Base-by-base conservation (phyloP, 768 basidiomycete species). In the Lactarius trivialis region DNA sequence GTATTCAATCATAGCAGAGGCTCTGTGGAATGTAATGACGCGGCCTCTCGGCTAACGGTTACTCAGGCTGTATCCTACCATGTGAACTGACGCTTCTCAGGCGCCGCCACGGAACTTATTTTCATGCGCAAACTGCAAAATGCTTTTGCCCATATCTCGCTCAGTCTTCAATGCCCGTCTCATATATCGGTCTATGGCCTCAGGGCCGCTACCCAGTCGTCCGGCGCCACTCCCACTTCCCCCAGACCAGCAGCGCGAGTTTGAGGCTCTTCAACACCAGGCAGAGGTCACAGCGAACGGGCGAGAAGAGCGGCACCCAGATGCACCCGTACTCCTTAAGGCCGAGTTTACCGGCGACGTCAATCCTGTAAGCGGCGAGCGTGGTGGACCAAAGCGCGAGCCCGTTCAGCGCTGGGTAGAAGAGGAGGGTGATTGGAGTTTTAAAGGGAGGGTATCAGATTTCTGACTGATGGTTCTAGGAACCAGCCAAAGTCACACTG, bases 361-460 rank as follows among this genome's bases (percentile, higher is more conserved):
- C 39, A 93, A 96, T 68, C 93, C 93, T 1, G 67, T 67, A 2
- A 96, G 93, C 2, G 93, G 93, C 14, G 93, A 96, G 73, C 75
- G 81, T 52, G 91, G 90, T 0, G 93, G 93, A 0, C 93, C 93
- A 24, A 95, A 94, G 77, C 79, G 77, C 33, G 93, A 96, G 71
- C 93, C 93, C 15, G 81, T 94, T 11, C 71, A 75, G 37, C 80
- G 76, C 55, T 86, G 84, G 83, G 76, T 75, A 19, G 69, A 73
- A 7, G 74, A 78, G 39, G 78, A 80, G 50, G 88, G 88, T 3
- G 93, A 94, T 70, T 95, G 93, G 93, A 94, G 91, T 67, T 91
- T 87, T 76, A 91, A 90, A 68, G 93, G 93, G 12, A 79, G 91
- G 26, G 91, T 91, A 30, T 89, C 90, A 21, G 92, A 93, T 76